A percentile compares a stretch with the other conserved stretches of the same genome.
phyloP scores from a whole-genome alignment of 2,329 filamentous ascomycete species.

The Eutypa lata region DNA sequence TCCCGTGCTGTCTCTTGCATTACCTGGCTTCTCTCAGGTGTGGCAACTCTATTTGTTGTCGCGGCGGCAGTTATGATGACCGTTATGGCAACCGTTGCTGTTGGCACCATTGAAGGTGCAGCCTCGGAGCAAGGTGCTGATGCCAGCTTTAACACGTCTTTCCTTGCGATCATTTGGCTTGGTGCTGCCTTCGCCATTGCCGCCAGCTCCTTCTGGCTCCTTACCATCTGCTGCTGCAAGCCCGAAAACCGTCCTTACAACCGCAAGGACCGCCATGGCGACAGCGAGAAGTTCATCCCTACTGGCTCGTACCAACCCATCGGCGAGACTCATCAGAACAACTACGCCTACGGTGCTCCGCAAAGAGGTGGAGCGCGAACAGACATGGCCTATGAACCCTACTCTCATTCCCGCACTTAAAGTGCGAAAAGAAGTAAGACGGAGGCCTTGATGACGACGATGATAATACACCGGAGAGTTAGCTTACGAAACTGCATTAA shows the following conservation, averaged over 20 bases:
- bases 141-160: slow-evolving; percentile 63
- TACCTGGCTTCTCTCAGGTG: slow-evolving; percentile 71
- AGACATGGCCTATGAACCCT: slow-evolving; percentile 63
- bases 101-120: slow-evolving; percentile 63
- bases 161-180: slow-evolving; percentile 75
- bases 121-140: slow-evolving; percentile 70
- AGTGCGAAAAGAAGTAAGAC: background rate
- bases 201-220: slow-evolving; percentile 84
- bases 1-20: slow-evolving; percentile 77
- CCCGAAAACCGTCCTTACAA: slow-evolving; percentile 45
- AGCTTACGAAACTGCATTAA: slow-evolving; percentile 3
- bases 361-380: slow-evolving; percentile 41
- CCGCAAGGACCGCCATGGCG: slow-evolving; percentile 25
- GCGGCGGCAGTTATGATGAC: slow-evolving; percentile 72
- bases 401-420: slow-evolving; percentile 53
- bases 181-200: slow-evolving; percentile 72
- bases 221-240: slow-evolving; percentile 88
- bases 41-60: slow-evolving; percentile 54
- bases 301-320: slow-evolving; percentile 44
- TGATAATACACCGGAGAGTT: slow-evolving; percentile 1
- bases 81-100: slow-evolving; percentile 67
- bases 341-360: slow-evolving; percentile 36
- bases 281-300: slow-evolving; percentile 52
- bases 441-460: background rate
- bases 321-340: slow-evolving; percentile 33